Base-by-base conservation (phyloP, 371 early-diverging fungal species). In the Rhizopus microsporus region DNA sequence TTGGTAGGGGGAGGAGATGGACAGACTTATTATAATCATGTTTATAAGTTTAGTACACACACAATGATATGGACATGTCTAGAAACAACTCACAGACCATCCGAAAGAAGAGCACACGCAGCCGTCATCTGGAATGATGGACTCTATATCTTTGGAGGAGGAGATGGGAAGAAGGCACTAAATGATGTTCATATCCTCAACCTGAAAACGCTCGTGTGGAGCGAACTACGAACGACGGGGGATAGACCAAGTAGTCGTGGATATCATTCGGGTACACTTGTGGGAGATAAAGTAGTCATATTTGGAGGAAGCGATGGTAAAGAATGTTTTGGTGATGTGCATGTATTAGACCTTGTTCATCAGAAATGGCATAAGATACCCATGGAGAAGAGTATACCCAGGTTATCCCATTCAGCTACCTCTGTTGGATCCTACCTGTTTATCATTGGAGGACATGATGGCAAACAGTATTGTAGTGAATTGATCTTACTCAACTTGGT, bases 241-340 rank as follows among this genome's bases (percentile, higher is more conserved):
- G 69, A 66, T 12, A 67, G 74, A 16, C 95, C 94, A 7, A 73
- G 74, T 13, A 74, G 88, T 17, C 77, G 94, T 47, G 95, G 95
- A 10, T 95, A 95, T 71, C 95, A 95, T 63, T 87, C 93, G 23
- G 82, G 86, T 43, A 95, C 81, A 39, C 70, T 93, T 38, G 87
- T 93, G n/a, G 87, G 86, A 6, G 78, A 83, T 44, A 88, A 90
- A 50, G 74, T 90, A n/a, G 78, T 94, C 5, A 78, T 95, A 40
- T 95, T 80, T 72, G 95, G 95, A 17, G 95, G 95, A 31, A 86
- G 87, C 5, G 94, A 95, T 67, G 95, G 95, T 1, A 88, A 88
- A 55, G 90, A 90, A 51, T 93, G 93, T 65, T 94, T 91, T 63
- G 81, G 83, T 17, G 95, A 92, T 60, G 73, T 92, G 9, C 84